Conservation (phyloP, 306 rosid species). For the Prunus armeniaca region DNA sequence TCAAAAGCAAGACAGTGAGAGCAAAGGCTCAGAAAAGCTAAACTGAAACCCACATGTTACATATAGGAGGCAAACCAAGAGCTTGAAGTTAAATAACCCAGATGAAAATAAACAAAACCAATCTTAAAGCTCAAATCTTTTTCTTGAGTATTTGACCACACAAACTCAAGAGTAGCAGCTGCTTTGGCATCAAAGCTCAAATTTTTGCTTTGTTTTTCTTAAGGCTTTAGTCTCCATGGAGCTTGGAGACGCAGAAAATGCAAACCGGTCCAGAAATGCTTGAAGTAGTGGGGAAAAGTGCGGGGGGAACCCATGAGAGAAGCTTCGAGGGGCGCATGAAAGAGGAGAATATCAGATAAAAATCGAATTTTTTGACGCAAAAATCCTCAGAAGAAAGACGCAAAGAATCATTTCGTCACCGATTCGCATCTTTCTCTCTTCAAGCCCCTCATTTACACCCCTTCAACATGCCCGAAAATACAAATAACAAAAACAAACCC, state of each 20-base stretch:
- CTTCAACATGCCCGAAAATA: neutral
- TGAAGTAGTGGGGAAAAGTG: constrained; percentile 8
- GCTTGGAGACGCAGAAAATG: constrained; percentile 9
- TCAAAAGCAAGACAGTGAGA: constrained; percentile 12
- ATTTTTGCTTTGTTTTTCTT: neutral
- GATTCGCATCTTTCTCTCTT: constrained; percentile 29
- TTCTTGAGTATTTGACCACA: neutral
- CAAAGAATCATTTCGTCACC: constrained; percentile 50
- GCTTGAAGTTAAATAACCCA: constrained; percentile 16
- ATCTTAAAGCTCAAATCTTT: neutral
- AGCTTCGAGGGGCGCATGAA: neutral
- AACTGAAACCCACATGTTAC: constrained; percentile 9
- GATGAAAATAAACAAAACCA: constrained; percentile 3
- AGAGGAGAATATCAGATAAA: constrained; percentile 25
- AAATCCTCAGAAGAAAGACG: constrained; percentile 56
- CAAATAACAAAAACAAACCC: neutral
- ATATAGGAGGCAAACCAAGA: too few relatives aligned
- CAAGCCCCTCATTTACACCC: neutral
- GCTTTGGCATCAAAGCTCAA: neutral
- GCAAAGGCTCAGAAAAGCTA: neutral
- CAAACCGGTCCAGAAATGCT: constrained; percentile 13
- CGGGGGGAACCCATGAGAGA: constrained; percentile 12
- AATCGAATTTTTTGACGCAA: constrained; percentile 37
- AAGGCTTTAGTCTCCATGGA: constrained; percentile 7
- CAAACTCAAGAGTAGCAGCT: neutral